Evolutionary conservation across 192 early-diverging fungal genomes (phyloP).

Genomic region (Backusella psychrophila): DNA sequence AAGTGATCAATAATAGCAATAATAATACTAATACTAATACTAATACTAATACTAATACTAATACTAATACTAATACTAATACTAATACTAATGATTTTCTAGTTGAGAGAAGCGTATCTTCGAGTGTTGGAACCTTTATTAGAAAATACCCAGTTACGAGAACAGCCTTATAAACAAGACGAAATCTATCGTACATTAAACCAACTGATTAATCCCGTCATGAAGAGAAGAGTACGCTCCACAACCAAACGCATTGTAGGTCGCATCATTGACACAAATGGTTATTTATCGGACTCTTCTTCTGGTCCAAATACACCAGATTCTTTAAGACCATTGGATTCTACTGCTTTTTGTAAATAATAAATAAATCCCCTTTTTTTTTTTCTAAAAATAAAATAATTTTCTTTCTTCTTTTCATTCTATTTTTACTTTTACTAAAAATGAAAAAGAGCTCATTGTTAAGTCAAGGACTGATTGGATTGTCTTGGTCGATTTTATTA

Average conservation of each 20-base stretch:
- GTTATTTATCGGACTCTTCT: background rate
- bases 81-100: background rate
- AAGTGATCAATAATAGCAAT: background rate
- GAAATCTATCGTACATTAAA: constrained; percentile 44
- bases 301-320: background rate
- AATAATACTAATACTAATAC: background rate
- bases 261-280: constrained; percentile 37
- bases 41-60: background rate
- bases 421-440: background rate
- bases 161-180: constrained; percentile 47
- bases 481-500: constrained; percentile 32
- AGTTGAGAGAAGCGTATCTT: constrained; percentile 68
- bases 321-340: background rate
- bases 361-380: background rate
- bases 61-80: background rate
- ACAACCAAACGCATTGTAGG: constrained; percentile 46
- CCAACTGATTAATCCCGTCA: constrained; percentile 37
- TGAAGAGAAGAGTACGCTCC: constrained; percentile 36
- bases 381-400: background rate
- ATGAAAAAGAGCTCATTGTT: constrained; percentile 4
- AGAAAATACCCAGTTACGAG: constrained; percentile 55
- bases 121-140: constrained; percentile 66
- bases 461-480: background rate
- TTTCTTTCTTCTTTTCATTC: background rate
- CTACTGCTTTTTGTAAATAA: background rate